These are phyloP conservation scores for Colletotrichum horii DNA, from an alignment of 2,329 filamentous ascomycete species.

Conservation along the genomic window DNA sequence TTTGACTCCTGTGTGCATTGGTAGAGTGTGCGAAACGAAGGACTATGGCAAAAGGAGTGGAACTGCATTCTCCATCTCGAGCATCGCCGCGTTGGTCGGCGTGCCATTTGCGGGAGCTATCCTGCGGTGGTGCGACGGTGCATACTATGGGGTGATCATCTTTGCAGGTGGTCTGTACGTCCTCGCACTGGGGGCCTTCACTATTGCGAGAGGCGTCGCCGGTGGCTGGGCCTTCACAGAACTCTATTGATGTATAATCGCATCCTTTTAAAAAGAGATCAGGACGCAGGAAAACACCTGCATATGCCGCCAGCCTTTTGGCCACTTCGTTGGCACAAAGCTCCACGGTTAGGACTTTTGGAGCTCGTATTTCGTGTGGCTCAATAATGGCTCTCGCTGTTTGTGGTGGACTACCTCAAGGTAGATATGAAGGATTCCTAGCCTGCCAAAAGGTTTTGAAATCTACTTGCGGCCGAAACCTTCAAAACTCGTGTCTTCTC, in stretches of 20 bases:
- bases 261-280: not conserved
- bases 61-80: constrained; percentile 72
- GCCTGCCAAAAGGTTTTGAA: not conserved
- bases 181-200: constrained; percentile 38
- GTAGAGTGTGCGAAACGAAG: constrained; percentile 71
- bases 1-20: constrained; percentile 74
- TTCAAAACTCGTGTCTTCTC: not conserved
- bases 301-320: not conserved
- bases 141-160: constrained; percentile 58
- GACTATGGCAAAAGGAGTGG: constrained; percentile 74
- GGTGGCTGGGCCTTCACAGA: constrained; percentile 20
- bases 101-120: constrained; percentile 64
- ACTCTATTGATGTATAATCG: not conserved
- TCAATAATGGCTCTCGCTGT: not conserved
- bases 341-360: too few species aligned
- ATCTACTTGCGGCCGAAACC: not conserved
- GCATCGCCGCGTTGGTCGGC: constrained; percentile 61
- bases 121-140: constrained; percentile 46
- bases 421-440: not conserved
- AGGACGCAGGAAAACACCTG: not conserved
- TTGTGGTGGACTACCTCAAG: not conserved
- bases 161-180: constrained; percentile 57
- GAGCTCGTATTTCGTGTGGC: not conserved
- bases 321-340: not conserved
- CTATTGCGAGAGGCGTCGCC: constrained; percentile 24